Evolutionary conservation across 1,284 basidiomycete species (phyloP).

Genomic region (Anthracocystis setariae): DNA sequence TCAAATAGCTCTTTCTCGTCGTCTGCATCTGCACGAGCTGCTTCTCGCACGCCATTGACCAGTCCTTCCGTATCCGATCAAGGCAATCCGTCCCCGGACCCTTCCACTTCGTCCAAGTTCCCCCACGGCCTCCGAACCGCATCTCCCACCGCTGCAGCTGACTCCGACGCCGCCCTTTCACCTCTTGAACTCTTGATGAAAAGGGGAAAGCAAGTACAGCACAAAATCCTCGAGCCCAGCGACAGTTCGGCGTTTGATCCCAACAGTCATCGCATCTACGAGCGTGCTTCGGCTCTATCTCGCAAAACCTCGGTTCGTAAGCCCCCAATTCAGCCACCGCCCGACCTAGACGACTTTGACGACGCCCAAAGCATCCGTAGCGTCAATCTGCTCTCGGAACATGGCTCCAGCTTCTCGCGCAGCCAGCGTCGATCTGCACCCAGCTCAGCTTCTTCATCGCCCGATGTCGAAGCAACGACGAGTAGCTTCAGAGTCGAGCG

Average conservation of each 20-base stretch:
- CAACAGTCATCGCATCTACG: slow-evolving; percentile 23
- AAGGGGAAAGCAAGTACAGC: slow-evolving; percentile 47
- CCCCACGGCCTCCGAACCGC: neutral
- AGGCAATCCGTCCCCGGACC: slow-evolving; percentile 8
- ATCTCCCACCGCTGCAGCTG: neutral
- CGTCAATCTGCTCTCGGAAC: slow-evolving; percentile 42
- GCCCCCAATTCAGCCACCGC: slow-evolving; percentile 40
- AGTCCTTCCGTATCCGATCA: slow-evolving; percentile 43
- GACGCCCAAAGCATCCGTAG: slow-evolving; percentile 45
- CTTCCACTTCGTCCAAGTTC: slow-evolving; percentile 9
- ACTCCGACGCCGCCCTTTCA: slow-evolving; percentile 19
- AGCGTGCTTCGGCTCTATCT: slow-evolving; percentile 44
- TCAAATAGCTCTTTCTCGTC: slow-evolving; percentile 29
- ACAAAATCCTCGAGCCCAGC: slow-evolving; percentile 30
- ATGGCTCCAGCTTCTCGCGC: slow-evolving; percentile 25
- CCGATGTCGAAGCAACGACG: slow-evolving; percentile 7
- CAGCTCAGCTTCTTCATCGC: slow-evolving; percentile 5
- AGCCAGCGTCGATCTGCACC: slow-evolving; percentile 4
- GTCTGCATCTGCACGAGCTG: slow-evolving; percentile 3
- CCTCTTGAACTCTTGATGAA: slow-evolving; percentile 46
- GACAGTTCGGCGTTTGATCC: neutral
- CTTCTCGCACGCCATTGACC: slow-evolving; percentile 23
- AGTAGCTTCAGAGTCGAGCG: slow-evolving; percentile 28
- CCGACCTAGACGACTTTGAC: slow-evolving; percentile 42
- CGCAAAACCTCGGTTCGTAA: slow-evolving; percentile 41